Conservation (phyloP, 768 basidiomycete genomes). For the Pleurotus tuber-regium region DNA sequence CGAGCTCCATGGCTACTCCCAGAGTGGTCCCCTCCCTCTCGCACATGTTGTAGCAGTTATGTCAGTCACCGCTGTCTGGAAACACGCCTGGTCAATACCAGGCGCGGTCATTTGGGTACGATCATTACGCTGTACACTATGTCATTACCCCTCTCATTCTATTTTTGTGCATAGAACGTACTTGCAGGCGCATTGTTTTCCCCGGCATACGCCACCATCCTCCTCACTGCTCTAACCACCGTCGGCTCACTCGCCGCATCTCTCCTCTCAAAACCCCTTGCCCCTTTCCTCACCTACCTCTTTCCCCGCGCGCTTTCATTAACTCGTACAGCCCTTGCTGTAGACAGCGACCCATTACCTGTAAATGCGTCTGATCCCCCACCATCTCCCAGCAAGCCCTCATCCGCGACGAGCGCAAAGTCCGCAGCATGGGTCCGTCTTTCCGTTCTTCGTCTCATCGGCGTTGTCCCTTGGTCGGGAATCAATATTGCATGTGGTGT, state of each 20-base stretch:
- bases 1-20: conserved; percentile 77
- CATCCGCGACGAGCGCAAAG: conserved; percentile 22
- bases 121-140: conserved; percentile 12
- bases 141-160: conserved; percentile 10
- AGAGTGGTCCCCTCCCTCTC: conserved; percentile 59
- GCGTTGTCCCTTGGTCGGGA: conserved; percentile 95
- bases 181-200: conserved; percentile 85
- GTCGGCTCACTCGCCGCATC: conserved; percentile 83
- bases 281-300: conserved; percentile 75
- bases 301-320: conserved; percentile 85
- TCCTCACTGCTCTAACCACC: conserved; percentile 84
- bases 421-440: conserved; percentile 79
- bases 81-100: conserved; percentile 96
- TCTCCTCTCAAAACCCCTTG: conserved; percentile 76
- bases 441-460: conserved; percentile 84
- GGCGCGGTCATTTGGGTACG: conserved; percentile 90
- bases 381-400: conserved; percentile 19
- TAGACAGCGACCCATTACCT: conserved; percentile 42
- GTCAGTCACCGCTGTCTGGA: conserved; percentile 86
- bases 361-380: neutral
- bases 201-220: conserved; percentile 74
- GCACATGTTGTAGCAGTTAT: conserved; percentile 83
- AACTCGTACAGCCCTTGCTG: conserved; percentile 79
- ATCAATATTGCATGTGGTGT: conserved; percentile 97
- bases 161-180: conserved; percentile 65